Evolutionary conservation across 148 eudicot genomes (phyloP).

Genomic region (Cornus controversa): DNA sequence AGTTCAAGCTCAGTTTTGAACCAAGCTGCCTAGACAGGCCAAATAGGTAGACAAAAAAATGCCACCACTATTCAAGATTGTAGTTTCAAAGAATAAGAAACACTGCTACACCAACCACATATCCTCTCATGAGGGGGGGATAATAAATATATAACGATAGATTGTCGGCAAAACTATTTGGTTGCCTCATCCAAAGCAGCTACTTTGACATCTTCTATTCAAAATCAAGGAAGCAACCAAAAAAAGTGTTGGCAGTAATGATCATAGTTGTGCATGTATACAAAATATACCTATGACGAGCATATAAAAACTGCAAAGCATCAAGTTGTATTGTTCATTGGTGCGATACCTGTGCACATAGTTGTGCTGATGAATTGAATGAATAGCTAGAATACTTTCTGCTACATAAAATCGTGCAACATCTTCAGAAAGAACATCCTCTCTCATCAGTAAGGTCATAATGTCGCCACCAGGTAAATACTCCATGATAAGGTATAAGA

Average conservation of each 20-base stretch:
- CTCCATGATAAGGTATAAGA: slow-evolving; percentile 75
- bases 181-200: background rate
- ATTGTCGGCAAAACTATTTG: background rate
- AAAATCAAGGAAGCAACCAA: background rate
- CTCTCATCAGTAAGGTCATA: slow-evolving; percentile 73
- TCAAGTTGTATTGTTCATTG: background rate
- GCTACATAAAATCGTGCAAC: slow-evolving; percentile 75
- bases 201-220: background rate
- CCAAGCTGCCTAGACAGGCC: background rate
- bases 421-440: slow-evolving; percentile 68
- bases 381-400: slow-evolving; percentile 69
- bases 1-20: background rate
- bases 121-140: background rate
- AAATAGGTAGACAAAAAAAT: background rate
- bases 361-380: slow-evolving; percentile 64
- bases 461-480: slow-evolving; percentile 84
- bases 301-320: background rate
- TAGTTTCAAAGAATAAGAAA: background rate
- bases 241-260: background rate
- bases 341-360: slow-evolving; percentile 63
- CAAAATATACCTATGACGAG: background rate
- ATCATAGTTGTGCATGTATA: background rate
- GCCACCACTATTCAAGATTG: background rate
- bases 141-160: background rate
- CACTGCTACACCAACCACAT: background rate